These are phyloP conservation scores for Phytophthora sansomeana DNA, from an alignment of 352 stramenopile species.

Conservation along the genomic window DNA sequence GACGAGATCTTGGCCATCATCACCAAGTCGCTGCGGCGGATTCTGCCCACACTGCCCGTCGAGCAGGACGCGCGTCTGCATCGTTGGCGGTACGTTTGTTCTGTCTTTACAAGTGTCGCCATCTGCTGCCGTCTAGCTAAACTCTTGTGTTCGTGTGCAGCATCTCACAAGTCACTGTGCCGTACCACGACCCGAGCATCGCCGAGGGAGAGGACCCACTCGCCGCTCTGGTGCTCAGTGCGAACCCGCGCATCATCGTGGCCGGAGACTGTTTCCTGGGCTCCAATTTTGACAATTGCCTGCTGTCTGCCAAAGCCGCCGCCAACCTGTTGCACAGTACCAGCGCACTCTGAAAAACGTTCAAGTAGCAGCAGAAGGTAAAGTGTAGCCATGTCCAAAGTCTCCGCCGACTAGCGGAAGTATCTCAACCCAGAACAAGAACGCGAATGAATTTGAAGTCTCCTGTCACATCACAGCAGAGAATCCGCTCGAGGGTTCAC, in stretches of 20 bases:
- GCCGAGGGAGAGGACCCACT: conserved; percentile 15
- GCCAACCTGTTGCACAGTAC: conserved; percentile 36
- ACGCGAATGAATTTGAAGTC: not conserved
- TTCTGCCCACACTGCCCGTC: conserved; percentile 63
- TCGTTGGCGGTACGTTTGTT: conserved; percentile 64
- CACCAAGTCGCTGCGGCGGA: conserved; percentile 52
- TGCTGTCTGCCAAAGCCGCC: conserved; percentile 65
- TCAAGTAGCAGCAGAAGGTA: not conserved
- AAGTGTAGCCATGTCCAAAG: conserved; percentile 8
- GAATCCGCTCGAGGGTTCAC: conserved; percentile 8
- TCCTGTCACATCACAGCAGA: conserved; percentile 8
- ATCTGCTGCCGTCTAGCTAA: conserved; percentile 10
- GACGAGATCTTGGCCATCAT: conserved; percentile 66
- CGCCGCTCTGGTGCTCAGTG: conserved; percentile 50
- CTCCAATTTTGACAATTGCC: conserved; percentile 77
- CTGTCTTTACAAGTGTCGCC: not conserved
- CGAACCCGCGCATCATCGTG: conserved; percentile 64
- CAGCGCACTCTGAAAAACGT: conserved; percentile 47
- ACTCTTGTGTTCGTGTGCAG: conserved; percentile 29
- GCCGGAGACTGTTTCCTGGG: conserved; percentile 74
- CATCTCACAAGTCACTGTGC: conserved; percentile 70
- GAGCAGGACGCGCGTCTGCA: conserved; percentile 61
- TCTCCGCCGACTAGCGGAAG: not conserved
- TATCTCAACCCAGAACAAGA: conserved; percentile 28
- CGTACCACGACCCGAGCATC: conserved; percentile 43